These are phyloP conservation scores for Saksenaea vasiformis DNA, from an alignment of 371 early-diverging fungal species.

Conservation along the genomic window DNA sequence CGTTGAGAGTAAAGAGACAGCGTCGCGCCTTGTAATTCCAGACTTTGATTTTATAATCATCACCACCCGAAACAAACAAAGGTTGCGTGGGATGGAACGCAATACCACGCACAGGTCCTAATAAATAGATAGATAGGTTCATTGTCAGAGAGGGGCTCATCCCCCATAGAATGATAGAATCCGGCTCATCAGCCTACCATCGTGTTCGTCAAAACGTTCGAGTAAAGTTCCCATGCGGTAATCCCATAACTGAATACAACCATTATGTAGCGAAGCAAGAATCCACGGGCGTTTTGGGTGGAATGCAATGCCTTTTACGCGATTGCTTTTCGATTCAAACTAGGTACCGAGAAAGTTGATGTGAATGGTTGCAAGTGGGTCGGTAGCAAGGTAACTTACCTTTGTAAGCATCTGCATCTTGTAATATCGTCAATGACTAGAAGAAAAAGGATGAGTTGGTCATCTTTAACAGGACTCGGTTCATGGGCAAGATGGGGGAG, in stretches of 20 bases:
- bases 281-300: conserved; percentile 99
- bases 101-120: conserved; percentile 98
- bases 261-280: conserved; percentile 97
- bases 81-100: conserved; percentile 98
- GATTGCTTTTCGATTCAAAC: conserved; percentile 98
- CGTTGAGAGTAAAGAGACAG: conserved; percentile 94
- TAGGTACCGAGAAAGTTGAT: conserved; percentile 32
- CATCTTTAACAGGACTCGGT: background rate
- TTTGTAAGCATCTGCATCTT: conserved; percentile 88
- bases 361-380: background rate
- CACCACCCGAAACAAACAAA: conserved; percentile 98
- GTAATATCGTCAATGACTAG: conserved; percentile 11
- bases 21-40: conserved; percentile 98
- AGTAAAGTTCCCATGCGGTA: conserved; percentile 98
- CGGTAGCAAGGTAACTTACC: conserved; percentile 41
- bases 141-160: no score
- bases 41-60: conserved; percentile 99
- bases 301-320: conserved; percentile 98
- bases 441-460: background rate
- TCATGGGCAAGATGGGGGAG: background rate
- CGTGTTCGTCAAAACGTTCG: conserved; percentile 98
- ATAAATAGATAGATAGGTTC: no score
- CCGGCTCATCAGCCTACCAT: conserved; percentile 74
- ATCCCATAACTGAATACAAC: conserved; percentile 98
- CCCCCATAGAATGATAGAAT: no score